These are phyloP conservation scores for Meredithiella fracta DNA, from an alignment of 2,329 filamentous ascomycete species.

Conservation along the genomic window DNA sequence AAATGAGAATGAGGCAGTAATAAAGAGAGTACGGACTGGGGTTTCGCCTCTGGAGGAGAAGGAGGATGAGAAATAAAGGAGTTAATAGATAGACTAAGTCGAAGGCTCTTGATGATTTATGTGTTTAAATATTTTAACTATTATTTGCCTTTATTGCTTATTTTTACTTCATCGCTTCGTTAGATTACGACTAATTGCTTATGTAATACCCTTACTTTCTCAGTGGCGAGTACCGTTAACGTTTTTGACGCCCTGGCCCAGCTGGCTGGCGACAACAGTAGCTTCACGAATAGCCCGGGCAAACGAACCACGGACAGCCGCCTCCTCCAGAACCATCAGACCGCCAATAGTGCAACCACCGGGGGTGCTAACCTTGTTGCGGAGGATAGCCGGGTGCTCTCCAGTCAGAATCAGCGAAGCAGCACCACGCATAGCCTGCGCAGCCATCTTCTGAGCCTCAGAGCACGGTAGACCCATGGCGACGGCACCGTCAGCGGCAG, in stretches of 20 bases:
- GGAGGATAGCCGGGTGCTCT: conserved; percentile 58
- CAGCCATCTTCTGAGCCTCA: conserved; percentile 61
- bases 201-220: conserved; percentile 2
- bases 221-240: conserved; percentile 23
- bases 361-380: conserved; percentile 62
- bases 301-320: conserved; percentile 48
- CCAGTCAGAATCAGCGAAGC: conserved; percentile 52
- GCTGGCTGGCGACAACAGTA: conserved; percentile 49
- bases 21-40: conserved; percentile 1
- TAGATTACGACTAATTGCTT: background rate
- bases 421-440: conserved; percentile 61
- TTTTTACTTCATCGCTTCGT: conserved; percentile 13
- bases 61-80: background rate
- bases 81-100: background rate
- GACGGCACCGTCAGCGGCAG: conserved; percentile 59
- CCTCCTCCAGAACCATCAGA: conserved; percentile 57
- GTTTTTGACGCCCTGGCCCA: conserved; percentile 30
- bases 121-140: conserved; percentile 16
- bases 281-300: conserved; percentile 55
- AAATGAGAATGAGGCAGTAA: background rate
- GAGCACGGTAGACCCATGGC: conserved; percentile 60
- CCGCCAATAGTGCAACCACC: conserved; percentile 66
- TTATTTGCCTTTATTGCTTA: conserved; percentile 15
- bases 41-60: background rate
- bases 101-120: background rate